phyloP scores from a whole-genome alignment of 1,139 yeast species.

The Kurtzmaniella quercitrusa region DNA sequence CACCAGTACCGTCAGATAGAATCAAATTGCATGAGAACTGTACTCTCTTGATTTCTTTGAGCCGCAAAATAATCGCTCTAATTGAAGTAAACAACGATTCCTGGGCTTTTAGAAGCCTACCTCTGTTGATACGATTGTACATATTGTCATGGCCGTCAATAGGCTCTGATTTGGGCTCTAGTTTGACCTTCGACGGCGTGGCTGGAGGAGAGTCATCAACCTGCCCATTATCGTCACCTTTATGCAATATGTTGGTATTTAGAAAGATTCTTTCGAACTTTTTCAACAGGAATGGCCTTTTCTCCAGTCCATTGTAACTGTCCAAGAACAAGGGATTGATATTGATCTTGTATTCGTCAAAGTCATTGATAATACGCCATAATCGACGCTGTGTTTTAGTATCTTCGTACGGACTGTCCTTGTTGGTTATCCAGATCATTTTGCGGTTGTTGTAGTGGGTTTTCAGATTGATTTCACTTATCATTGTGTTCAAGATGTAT shows the following conservation, averaged over 20 bases:
- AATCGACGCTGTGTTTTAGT: slow-evolving; percentile 33
- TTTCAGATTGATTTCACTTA: slow-evolving; percentile 30
- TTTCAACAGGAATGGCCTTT: slow-evolving; percentile 41
- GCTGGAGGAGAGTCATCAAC: too few species aligned
- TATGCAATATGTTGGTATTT: slow-evolving; percentile 26
- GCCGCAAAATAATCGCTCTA: slow-evolving; percentile 46
- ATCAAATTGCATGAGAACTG: slow-evolving; percentile 57
- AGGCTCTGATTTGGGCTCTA: slow-evolving; percentile 9
- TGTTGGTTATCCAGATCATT: slow-evolving; percentile 40
- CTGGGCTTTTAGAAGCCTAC: slow-evolving; percentile 21
- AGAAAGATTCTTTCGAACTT: slow-evolving; percentile 55
- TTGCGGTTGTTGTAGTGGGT: slow-evolving; percentile 31
- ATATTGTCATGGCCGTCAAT: neutral
- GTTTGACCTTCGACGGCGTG: too few species aligned
- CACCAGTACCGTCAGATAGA: slow-evolving; percentile 33
- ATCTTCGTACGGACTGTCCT: slow-evolving; percentile 32
- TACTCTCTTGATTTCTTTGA: slow-evolving; percentile 59
- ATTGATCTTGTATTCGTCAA: slow-evolving; percentile 45
- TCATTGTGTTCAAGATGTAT: slow-evolving; percentile 26
- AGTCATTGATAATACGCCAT: slow-evolving; percentile 58
- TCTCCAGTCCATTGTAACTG: slow-evolving; percentile 10
- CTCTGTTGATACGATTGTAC: neutral
- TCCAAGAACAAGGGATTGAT: slow-evolving; percentile 66
- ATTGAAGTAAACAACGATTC: slow-evolving; percentile 40
- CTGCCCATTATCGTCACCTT: slow-evolving; percentile 9